Percentiles rank a stretch among this genome's conserved stretches.
Evolutionary conservation across 371 early-diverging fungal genomes (phyloP).

Genomic region (Syncephalis plumigaleata): DNA sequence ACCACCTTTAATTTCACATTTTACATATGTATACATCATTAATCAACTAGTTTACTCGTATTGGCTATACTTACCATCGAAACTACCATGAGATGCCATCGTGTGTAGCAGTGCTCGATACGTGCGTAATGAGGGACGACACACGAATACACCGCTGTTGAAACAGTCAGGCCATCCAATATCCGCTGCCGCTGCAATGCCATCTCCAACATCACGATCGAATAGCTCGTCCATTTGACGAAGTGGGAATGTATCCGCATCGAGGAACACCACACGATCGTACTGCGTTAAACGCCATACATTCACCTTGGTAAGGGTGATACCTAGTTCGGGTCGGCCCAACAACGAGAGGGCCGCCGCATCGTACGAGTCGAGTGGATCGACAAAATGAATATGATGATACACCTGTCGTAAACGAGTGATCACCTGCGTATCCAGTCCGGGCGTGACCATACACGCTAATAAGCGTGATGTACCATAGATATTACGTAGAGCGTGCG

Average conservation of each 20-base stretch:
- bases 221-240: constrained; percentile 72
- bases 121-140: constrained; percentile 32
- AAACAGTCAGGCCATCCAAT: constrained; percentile 88
- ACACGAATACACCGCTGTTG: constrained; percentile 89
- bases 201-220: constrained; percentile 23
- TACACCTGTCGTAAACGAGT: constrained; percentile 27
- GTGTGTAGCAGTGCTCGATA: constrained; percentile 29
- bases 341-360: constrained; percentile 41
- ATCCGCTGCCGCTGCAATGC: constrained; percentile 68
- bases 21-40: too few relatives aligned
- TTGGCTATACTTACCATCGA: constrained; percentile 41
- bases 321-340: constrained; percentile 75
- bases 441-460: constrained; percentile 53
- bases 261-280: constrained; percentile 61
- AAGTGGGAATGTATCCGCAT: constrained; percentile 74
- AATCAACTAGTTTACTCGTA: too few relatives aligned
- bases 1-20: constrained; percentile 37
- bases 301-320: constrained; percentile 81
- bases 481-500: constrained; percentile 47
- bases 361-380: constrained; percentile 26
- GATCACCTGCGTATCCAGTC: constrained; percentile 20
- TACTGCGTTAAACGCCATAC: constrained; percentile 53
- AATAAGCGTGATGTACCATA: constrained; percentile 34
- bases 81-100: constrained; percentile 39
- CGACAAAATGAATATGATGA: constrained; percentile 48